phyloP scores from a whole-genome alignment of 345 rosid genomes.

The Diplotaxis tenuifolia region DNA sequence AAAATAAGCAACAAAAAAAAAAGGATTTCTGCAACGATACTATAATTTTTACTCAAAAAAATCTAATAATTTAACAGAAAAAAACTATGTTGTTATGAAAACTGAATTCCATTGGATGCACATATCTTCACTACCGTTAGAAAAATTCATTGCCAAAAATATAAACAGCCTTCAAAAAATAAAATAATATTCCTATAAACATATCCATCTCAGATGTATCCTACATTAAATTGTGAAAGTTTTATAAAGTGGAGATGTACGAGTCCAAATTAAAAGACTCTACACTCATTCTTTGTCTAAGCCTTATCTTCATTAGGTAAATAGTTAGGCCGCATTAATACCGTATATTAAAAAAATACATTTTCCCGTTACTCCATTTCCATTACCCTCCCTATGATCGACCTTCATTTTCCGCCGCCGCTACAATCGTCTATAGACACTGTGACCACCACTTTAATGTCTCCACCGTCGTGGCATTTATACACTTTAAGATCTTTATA shows the following conservation, averaged over 20 bases:
- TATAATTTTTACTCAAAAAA: no score
- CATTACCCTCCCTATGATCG: neutral
- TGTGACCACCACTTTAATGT: constrained; percentile 16
- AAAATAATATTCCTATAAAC: no score
- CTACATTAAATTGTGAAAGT: neutral
- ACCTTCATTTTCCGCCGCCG: constrained; percentile 15
- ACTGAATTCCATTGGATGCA: neutral
- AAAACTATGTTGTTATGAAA: neutral
- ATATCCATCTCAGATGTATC: neutral
- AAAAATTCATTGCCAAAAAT: neutral
- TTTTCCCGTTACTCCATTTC: constrained; percentile 1
- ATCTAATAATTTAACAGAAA: neutral
- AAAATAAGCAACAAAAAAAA: neutral
- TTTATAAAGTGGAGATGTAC: constrained; percentile 7
- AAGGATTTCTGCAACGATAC: neutral
- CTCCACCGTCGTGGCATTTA: constrained; percentile 1
- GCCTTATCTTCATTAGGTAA: constrained; percentile 1
- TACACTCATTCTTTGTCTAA: constrained; percentile 1
- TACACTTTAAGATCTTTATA: neutral
- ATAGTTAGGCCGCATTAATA: constrained; percentile 12
- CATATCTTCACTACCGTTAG: neutral
- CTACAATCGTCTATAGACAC: constrained; percentile 15
- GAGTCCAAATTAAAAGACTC: constrained; percentile 14
- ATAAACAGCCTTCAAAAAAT: no score
- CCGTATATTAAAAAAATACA: neutral